Evolutionary conservation across 2,329 filamentous ascomycete species (phyloP), one percentile per base, ranked within the genome.

Genomic region (Magnaporthiopsis poae): DNA sequence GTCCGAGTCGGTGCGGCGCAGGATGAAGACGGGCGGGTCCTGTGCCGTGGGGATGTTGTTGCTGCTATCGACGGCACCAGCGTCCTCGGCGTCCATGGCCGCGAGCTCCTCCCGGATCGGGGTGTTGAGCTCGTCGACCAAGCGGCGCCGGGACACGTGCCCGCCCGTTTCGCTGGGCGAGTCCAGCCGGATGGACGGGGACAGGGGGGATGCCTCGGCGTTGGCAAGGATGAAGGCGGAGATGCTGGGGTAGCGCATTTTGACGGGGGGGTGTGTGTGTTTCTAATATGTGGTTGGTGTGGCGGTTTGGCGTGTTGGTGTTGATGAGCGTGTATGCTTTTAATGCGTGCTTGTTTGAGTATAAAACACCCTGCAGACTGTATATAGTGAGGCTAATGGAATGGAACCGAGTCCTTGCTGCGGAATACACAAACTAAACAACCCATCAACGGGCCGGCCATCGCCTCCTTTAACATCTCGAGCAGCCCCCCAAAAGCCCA

Each of bases 41-140:
- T 25, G 75, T 73, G 33, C 70, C 66, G 11, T 72, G 71, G n/a
- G 69, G 31, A 31, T 31, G 31, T 31, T 31, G 31, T 31, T 31
- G 31, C 31, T 67, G 68, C 4, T 56, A 21, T 21, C 46, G 18
- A 2, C 5, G 21, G 1, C 46, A 8, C 73, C 67, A 4, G 72
- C 72, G 61, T 71, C 68, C 35, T 73, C 73, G 29, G n/a, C 36
- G n/a, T 65, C 56, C 3, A 18, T 70, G 29, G 25, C 65, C 63
- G 13, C 67, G n/a, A 65, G 59, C 9, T 27, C 60, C 8, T 39
- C 56, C 25, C 60, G 56, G 2, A 59, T 33, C 33, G 56, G 15
- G n/a, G 27, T 59, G 35, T 65, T 59, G 56, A 29, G 35, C 33
- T 61, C 56, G n/a, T 61, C 59, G 59, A n/a, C 35, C 21, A 29